phyloP scores from a whole-genome alignment of 106 monocot species.

The Dioscorea zingiberensis region DNA sequence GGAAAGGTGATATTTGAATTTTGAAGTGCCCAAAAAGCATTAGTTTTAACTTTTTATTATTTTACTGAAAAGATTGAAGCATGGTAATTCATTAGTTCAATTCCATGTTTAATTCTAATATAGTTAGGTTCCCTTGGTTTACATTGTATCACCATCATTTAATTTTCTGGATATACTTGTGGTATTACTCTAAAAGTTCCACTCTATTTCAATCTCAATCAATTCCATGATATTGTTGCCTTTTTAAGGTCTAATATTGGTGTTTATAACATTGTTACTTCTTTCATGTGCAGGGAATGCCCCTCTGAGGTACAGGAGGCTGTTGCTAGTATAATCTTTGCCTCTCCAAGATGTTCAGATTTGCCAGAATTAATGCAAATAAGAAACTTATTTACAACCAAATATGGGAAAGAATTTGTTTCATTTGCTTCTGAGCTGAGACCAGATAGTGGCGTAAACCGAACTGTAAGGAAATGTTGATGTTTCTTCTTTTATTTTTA shows the following conservation, averaged over 20 bases:
- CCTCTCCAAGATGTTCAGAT: conserved; percentile 96
- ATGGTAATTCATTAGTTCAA: too few relatives aligned
- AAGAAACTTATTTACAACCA: conserved; percentile 67
- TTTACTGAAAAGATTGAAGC: too few relatives aligned
- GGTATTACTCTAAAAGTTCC: too few relatives aligned
- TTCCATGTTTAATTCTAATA: too few relatives aligned
- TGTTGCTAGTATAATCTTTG: conserved; percentile 88
- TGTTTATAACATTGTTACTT: neutral
- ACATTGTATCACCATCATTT: too few relatives aligned
- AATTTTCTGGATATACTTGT: too few relatives aligned
- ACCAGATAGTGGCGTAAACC: conserved; percentile 87
- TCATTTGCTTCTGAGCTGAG: conserved; percentile 77
- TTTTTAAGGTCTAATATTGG: neutral
- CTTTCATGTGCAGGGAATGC: conserved; percentile 59
- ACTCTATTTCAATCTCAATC: too few relatives aligned
- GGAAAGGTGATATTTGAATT: too few relatives aligned
- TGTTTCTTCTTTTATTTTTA: neutral
- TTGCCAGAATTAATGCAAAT: conserved; percentile 84
- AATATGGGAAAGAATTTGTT: conserved; percentile 96
- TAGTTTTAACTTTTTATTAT: too few relatives aligned
- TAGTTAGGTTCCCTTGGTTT: too few relatives aligned
- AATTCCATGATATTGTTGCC: neutral
- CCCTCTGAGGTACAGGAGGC: conserved; percentile 89
- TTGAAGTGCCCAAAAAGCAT: too few relatives aligned
- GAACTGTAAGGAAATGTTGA: conserved; percentile 42